phyloP scores from a whole-genome alignment of 208 protist species.

The Leishmania aethiopica region DNA sequence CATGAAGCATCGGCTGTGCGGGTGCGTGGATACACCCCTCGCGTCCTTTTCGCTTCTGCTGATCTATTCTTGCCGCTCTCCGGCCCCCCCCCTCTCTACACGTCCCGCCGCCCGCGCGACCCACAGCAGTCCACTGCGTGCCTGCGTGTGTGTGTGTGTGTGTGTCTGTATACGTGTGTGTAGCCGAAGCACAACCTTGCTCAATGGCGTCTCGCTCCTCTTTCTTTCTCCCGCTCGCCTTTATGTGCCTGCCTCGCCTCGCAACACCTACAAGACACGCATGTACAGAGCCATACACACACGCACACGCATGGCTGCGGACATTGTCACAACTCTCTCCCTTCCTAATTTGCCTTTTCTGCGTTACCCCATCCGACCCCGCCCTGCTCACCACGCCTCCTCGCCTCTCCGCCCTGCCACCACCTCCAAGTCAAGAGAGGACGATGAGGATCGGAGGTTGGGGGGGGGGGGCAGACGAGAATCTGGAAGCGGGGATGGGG shows the following conservation, averaged over 20 bases:
- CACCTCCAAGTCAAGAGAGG: not conserved
- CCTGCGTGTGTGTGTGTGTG: no score
- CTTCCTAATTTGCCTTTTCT: not conserved
- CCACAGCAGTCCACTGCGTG: not conserved
- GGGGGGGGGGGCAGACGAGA: no score
- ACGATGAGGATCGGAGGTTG: not conserved
- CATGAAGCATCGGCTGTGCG: not conserved
- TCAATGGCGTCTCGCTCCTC: not conserved
- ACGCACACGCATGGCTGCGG: not conserved
- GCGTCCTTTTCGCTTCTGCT: not conserved
- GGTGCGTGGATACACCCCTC: not conserved
- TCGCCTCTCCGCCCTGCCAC: not conserved
- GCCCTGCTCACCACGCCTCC: not conserved
- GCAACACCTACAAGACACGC: not conserved
- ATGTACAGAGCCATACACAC: not conserved
- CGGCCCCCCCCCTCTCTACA: not conserved
- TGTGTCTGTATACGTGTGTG: not conserved
- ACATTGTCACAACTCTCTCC: not conserved
- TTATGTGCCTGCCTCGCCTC: not conserved
- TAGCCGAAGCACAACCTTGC: not conserved
- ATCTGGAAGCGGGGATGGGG: not conserved
- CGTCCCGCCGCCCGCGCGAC: not conserved
- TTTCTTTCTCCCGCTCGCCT: not conserved
- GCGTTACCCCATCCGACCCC: not conserved
- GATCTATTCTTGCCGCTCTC: not conserved